Evolutionary conservation across 2,329 filamentous ascomycete species (phyloP).

Genomic region (Nannizzia gypsea): DNA sequence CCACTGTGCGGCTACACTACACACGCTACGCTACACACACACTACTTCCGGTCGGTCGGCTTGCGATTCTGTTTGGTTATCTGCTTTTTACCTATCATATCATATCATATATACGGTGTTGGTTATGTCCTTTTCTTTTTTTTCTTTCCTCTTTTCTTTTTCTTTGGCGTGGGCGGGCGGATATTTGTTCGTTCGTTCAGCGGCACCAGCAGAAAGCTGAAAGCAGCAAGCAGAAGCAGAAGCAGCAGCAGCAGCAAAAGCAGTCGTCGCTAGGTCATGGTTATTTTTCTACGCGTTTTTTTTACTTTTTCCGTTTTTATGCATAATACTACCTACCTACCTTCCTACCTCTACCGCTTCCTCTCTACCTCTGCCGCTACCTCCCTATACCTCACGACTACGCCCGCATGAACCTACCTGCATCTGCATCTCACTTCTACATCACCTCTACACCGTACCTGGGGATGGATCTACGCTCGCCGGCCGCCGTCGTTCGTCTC

Average conservation of each 20-base stretch:
- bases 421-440: too few species aligned
- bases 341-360: too few species aligned
- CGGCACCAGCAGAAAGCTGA: neutral
- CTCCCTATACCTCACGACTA: too few species aligned
- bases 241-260: too few species aligned
- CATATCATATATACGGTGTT: conserved; percentile 1
- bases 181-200: neutral
- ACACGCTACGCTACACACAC: too few species aligned
- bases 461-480: too few species aligned
- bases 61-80: neutral
- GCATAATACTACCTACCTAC: too few species aligned
- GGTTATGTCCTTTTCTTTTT: neutral
- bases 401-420: too few species aligned
- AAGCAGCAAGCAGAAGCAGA: too few species aligned
- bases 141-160: neutral
- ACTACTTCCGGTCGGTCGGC: neutral
- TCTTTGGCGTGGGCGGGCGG: neutral
- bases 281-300: neutral
- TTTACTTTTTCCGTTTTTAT: too few species aligned
- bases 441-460: too few species aligned
- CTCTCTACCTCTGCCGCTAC: too few species aligned
- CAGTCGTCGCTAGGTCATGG: neutral
- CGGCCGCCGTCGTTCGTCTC: neutral
- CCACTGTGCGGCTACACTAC: neutral
- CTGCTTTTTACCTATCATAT: neutral